Evolutionary conservation across 495 filamentous ascomycete genomes (phyloP).

Genomic region (Trichoderma reesei): DNA sequence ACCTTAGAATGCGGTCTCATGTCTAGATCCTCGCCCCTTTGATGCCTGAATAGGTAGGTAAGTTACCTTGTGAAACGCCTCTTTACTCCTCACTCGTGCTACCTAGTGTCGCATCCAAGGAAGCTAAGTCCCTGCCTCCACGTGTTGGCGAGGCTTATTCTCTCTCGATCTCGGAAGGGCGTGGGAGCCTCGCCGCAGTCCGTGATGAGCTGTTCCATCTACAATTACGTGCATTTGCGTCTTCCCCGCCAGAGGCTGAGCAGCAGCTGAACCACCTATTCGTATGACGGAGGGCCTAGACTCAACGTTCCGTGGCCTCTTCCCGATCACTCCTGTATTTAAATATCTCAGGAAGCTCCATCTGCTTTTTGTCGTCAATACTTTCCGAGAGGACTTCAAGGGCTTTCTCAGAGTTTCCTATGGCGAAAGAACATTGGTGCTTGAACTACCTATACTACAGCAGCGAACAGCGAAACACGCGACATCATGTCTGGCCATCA

Average conservation of each 20-base stretch:
- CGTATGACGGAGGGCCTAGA: background rate
- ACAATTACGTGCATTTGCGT: background rate
- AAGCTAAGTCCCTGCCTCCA: background rate
- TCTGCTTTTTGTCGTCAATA: background rate
- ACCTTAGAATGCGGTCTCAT: no score
- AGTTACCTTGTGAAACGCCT: no score
- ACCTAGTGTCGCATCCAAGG: background rate
- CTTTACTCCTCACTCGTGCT: background rate
- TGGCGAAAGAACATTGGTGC: no score
- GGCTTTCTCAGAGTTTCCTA: no score
- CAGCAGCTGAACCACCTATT: background rate
- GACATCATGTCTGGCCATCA: background rate
- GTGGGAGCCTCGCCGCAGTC: conserved; percentile 2
- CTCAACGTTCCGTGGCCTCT: no score
- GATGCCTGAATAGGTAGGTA: no score
- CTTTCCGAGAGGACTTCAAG: no score
- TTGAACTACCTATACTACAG: no score
- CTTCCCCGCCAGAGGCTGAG: background rate
- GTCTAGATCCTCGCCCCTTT: no score
- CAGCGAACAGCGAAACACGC: background rate
- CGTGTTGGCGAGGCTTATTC: background rate
- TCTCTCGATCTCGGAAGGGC: background rate
- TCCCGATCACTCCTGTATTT: background rate
- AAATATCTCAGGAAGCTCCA: background rate
- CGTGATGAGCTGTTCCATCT: background rate